Percentiles rank a stretch among this genome's conserved stretches.
phyloP scores from a whole-genome alignment of 2,329 filamentous ascomycete genomes.

The Hirsutella rhossiliensis region DNA sequence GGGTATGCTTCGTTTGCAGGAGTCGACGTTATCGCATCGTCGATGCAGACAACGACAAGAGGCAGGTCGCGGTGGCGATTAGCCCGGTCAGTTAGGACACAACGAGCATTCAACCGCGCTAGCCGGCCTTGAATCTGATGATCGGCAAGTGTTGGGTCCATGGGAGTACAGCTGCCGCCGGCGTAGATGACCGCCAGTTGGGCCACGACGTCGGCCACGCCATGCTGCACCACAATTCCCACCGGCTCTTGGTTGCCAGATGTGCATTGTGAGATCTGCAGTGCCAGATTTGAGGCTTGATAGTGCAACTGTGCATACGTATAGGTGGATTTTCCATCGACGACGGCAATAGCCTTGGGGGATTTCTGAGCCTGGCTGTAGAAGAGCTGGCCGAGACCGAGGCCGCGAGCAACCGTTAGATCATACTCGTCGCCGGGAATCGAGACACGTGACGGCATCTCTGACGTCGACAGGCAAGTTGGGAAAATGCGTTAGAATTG shows the following conservation, averaged over 20 bases:
- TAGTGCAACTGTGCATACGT: neutral
- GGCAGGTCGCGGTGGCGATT: neutral
- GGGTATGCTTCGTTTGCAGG: neutral
- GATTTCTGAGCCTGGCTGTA: neutral
- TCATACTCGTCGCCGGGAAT: too few species aligned
- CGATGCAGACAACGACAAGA: neutral
- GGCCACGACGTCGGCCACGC: neutral
- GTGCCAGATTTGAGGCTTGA: neutral
- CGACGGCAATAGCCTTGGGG: neutral
- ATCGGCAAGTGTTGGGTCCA: neutral
- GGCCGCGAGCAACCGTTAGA: too few species aligned
- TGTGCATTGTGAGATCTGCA: neutral
- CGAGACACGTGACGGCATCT: too few species aligned
- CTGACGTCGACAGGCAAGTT: too few species aligned
- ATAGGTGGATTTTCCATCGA: neutral
- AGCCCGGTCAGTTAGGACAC: neutral
- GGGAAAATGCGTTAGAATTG: too few species aligned
- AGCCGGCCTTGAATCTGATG: constrained; percentile 1
- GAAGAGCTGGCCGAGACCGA: neutral
- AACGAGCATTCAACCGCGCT: neutral
- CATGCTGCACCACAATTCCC: constrained; percentile 1
- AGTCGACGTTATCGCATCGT: neutral
- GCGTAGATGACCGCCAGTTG: neutral
- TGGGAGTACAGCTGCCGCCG: neutral
- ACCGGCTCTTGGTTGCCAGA: neutral